Evolutionary conservation across 2,329 filamentous ascomycete species (phyloP).

Genomic region (Coleophoma eucalyptorum): DNA sequence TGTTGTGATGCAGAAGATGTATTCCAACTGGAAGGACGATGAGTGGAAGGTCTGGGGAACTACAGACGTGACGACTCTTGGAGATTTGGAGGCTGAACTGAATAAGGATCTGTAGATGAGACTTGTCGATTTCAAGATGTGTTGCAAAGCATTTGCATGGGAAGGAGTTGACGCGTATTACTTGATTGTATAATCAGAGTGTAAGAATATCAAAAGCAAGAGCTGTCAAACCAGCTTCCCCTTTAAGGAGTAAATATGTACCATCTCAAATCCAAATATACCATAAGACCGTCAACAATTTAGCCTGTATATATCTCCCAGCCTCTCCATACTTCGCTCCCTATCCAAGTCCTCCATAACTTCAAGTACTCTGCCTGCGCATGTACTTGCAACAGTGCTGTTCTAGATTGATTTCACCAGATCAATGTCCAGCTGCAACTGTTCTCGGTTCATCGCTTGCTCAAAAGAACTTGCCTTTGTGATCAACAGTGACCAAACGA

Average conservation of each 20-base stretch:
- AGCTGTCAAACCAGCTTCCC: too few species aligned
- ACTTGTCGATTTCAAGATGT: background rate
- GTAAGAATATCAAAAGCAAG: too few species aligned
- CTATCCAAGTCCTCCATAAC: too few species aligned
- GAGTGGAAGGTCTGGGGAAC: slow-evolving; percentile 67
- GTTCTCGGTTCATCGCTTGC: background rate
- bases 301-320: too few species aligned
- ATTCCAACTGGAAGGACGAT: slow-evolving; percentile 36
- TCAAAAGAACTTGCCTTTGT: slow-evolving; percentile 28
- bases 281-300: too few species aligned
- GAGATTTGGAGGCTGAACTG: slow-evolving; percentile 17
- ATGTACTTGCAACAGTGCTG: background rate
- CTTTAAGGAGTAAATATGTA: too few species aligned
- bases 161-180: background rate
- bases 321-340: too few species aligned
- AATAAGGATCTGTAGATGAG: background rate
- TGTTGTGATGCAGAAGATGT: slow-evolving; percentile 53
- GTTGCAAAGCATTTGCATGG: background rate
- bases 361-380: too few species aligned
- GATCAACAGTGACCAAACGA: slow-evolving; percentile 20
- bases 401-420: background rate
- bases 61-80: slow-evolving; percentile 46
- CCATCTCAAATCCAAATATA: too few species aligned
- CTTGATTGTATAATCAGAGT: background rate
- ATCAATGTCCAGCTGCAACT: background rate